Evolutionary conservation across 495 filamentous ascomycete species (phyloP).

Genomic region (Hypomontagnella submonticulosa): DNA sequence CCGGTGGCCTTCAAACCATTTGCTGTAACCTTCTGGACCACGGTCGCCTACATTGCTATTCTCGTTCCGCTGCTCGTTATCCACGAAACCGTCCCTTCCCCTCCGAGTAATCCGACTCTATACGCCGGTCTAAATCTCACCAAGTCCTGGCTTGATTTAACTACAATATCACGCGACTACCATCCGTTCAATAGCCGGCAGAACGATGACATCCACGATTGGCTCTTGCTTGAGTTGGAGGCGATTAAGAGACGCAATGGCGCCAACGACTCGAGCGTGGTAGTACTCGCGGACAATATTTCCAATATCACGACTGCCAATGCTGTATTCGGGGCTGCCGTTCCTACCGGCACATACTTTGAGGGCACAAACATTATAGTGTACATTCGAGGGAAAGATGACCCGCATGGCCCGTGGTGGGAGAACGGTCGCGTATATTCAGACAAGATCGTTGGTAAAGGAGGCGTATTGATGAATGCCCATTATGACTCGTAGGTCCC

Average conservation of each 20-base stretch:
- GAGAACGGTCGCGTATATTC: constrained; percentile 51
- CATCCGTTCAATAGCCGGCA: constrained; percentile 88
- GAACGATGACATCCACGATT: constrained; percentile 83
- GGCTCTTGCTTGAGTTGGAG: constrained; percentile 77
- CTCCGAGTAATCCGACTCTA: constrained; percentile 67
- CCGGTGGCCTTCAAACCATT: constrained; percentile 66
- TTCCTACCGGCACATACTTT: constrained; percentile 72
- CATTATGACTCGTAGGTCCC: constrained; percentile 78
- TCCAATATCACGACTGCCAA: constrained; percentile 76
- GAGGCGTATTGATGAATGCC: constrained; percentile 90
- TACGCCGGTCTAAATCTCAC: constrained; percentile 75
- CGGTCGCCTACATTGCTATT: constrained; percentile 74
- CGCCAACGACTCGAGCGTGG: constrained; percentile 53
- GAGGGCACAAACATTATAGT: constrained; percentile 94
- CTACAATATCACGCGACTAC: constrained; percentile 75
- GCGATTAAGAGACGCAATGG: constrained; percentile 71
- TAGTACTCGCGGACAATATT: constrained; percentile 79
- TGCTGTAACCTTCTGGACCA: constrained; percentile 78
- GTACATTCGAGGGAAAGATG: constrained; percentile 84
- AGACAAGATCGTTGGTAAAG: constrained; percentile 65
- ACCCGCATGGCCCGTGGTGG: constrained; percentile 76
- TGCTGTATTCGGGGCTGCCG: constrained; percentile 33
- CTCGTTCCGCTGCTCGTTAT: constrained; percentile 75
- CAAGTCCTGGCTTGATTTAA: constrained; percentile 88
- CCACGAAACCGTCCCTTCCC: constrained; percentile 77